These are phyloP conservation scores for Plasmodium vinckei DNA, from an alignment of 169 alveolate species.

Conservation along the genomic window DNA sequence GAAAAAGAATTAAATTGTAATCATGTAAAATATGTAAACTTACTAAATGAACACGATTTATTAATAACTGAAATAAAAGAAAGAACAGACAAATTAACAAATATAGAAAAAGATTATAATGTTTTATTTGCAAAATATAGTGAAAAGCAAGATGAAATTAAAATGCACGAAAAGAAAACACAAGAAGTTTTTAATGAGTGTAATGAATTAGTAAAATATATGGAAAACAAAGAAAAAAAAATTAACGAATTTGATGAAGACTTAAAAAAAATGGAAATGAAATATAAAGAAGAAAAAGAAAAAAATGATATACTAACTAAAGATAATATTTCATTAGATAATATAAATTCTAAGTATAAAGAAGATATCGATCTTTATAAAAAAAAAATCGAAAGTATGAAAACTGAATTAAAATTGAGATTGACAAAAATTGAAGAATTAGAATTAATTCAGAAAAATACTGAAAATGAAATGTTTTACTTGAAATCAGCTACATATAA, in stretches of 20 bases:
- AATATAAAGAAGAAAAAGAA: constrained; percentile 74
- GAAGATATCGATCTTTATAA: constrained; percentile 75
- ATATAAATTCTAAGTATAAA: constrained; percentile 59
- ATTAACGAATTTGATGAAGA: constrained; percentile 76
- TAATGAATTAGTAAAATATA: constrained; percentile 74
- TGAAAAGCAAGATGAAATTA: constrained; percentile 76
- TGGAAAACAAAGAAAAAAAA: constrained; percentile 73
- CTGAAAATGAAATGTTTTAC: constrained; percentile 71
- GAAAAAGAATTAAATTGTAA: constrained; percentile 66
- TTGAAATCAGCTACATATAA: constrained; percentile 73
- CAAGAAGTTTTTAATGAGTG: constrained; percentile 75
- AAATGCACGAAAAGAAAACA: constrained; percentile 75
- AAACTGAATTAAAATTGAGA: constrained; percentile 68
- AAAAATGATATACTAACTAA: constrained; percentile 74
- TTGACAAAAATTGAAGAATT: constrained; percentile 68
- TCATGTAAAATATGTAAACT: constrained; percentile 52
- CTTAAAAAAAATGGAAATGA: constrained; percentile 73
- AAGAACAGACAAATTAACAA: constrained; percentile 65
- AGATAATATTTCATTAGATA: constrained; percentile 59
- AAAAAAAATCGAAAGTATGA: constrained; percentile 58
- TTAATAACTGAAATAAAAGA: constrained; percentile 67
- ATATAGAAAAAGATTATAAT: constrained; percentile 65
- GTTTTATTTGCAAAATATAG: constrained; percentile 64
- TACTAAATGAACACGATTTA: constrained; percentile 69
- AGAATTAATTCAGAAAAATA: constrained; percentile 67